phyloP scores from a whole-genome alignment of 768 basidiomycete genomes.

The Kwoniella shandongensis region DNA sequence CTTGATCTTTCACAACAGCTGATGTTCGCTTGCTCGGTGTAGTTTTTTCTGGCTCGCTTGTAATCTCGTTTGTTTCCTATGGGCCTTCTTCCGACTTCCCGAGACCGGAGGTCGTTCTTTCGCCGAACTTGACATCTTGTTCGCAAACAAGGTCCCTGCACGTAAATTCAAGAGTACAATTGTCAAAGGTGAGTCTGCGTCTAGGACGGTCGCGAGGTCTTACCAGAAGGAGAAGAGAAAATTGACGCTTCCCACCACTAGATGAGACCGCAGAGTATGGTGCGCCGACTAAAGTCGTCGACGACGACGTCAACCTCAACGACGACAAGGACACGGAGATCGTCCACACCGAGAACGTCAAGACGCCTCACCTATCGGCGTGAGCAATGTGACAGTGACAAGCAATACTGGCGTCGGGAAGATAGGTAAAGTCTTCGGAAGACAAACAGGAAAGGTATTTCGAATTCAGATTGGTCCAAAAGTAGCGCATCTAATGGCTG shows the following conservation, averaged over 20 bases:
- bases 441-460: no score
- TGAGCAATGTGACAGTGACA: no score
- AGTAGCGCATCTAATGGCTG: no score
- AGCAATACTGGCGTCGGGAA: no score
- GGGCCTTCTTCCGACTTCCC: slow-evolving; percentile 33
- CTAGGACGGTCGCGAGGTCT: no score
- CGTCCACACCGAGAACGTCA: no score
- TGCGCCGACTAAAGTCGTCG: slow-evolving; percentile 2
- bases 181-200: slow-evolving; percentile 18
- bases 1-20: background rate
- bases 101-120: slow-evolving; percentile 27
- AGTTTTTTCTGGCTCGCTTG: slow-evolving; percentile 36
- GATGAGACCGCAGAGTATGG: slow-evolving; percentile 1
- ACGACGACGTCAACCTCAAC: slow-evolving; percentile 6
- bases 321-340: no score
- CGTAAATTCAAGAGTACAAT: slow-evolving; percentile 37
- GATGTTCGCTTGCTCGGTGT: slow-evolving; percentile 1
- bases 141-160: slow-evolving; percentile 34
- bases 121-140: slow-evolving; percentile 44
- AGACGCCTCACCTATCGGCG: no score
- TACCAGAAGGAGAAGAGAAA: no score
- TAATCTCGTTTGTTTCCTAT: slow-evolving; percentile 26
- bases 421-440: no score
- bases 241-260: no score
- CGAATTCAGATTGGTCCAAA: no score